Base-by-base conservation (phyloP, 75 land plant genomes). In the Adiantum capillusveneris region DNA sequence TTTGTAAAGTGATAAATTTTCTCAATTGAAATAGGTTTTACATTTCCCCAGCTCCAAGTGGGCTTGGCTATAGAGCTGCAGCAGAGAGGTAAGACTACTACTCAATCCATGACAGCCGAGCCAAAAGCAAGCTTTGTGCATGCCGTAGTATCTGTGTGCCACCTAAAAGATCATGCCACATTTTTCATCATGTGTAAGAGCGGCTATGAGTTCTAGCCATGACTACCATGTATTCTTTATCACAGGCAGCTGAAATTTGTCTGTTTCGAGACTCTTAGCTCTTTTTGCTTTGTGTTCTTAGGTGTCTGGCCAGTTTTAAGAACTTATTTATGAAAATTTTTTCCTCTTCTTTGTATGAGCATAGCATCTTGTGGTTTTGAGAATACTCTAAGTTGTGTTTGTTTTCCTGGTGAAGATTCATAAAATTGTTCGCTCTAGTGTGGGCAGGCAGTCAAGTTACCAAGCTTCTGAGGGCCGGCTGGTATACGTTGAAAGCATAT, bases 371-470 rank as follows among this genome's bases (percentile, higher is more conserved):
- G n/a, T n/a, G n/a, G n/a, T n/a, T n/a, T n/a, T n/a, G n/a, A n/a
- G n/a, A n/a, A n/a, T n/a, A n/a, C n/a, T n/a, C n/a, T n/a, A n/a
- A n/a, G n/a, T n/a, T n/a, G n/a, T n/a, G n/a, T n/a, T n/a, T n/a
- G n/a, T n/a, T n/a, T n/a, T n/a, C n/a, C n/a, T n/a, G 11, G 6
- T 60, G 65, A 81, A 88, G 93, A 56, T 85, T 84, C 63, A 37
- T 89, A 31, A 85, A 82, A 75, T 28, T 89, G 12, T 70, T 82
- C 75, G 94, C 90, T 46, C 76, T 80, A 74, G 90, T 89, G 6
- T 89, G 94, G 94, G 84, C 94, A 29, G 94, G 94, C 29, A 85
- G 94, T 56, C 94, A 89, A 53, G 86, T 85, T 26, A 89, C 94
- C 6, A 89, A 89, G 68, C 44, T 85, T 44, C n/a, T 73, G 0